Percentiles rank a stretch among this genome's conserved stretches.
Conservation (phyloP, 2,329 filamentous ascomycete genomes). For the Uncinocarpus reesii region DNA sequence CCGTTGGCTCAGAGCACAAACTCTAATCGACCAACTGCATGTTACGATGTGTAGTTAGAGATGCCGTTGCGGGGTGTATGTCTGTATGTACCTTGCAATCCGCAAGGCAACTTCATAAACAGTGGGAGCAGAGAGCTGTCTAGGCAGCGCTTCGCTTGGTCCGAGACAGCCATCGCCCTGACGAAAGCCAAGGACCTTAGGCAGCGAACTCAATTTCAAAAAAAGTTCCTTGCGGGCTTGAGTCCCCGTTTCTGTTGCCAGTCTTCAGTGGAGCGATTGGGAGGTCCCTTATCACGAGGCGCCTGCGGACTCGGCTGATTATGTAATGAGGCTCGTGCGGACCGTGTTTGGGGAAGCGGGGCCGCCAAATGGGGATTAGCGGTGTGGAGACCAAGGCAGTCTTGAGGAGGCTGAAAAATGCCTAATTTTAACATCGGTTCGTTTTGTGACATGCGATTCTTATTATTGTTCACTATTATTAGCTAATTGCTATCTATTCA, state of each 20-base stretch:
- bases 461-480: too few relatives aligned
- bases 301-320: neutral
- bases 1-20: too few relatives aligned
- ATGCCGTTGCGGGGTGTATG: too few relatives aligned
- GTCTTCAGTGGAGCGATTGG: too few relatives aligned
- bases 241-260: neutral
- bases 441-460: too few relatives aligned
- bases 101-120: neutral
- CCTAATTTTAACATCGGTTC: neutral
- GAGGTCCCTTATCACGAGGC: neutral
- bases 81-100: too few relatives aligned
- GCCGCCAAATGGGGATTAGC: neutral
- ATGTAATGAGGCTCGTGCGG: neutral
- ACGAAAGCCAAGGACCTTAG: neutral
- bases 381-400: neutral
- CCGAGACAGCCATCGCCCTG: neutral
- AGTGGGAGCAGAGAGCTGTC: neutral
- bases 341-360: neutral
- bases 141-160: neutral
- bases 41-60: too few relatives aligned
- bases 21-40: too few relatives aligned
- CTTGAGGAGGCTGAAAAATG: conserved; percentile 4
- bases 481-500: too few relatives aligned
- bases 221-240: too few relatives aligned
- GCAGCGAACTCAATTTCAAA: neutral